phyloP scores from a whole-genome alignment of 495 filamentous ascomycete species.

The Beverwykella pulmonaria region DNA sequence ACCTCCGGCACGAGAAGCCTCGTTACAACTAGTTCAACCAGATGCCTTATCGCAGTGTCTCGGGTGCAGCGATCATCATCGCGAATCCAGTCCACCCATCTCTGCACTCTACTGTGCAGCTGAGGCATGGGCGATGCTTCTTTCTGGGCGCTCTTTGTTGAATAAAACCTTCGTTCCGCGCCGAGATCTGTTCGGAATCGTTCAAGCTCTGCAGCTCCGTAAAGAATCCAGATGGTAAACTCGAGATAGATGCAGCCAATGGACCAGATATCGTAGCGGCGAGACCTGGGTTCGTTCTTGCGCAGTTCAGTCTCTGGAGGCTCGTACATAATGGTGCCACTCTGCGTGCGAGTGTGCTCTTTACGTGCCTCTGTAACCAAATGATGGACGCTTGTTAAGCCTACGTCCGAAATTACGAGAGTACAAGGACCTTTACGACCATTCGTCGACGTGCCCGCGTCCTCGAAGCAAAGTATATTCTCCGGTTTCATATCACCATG shows the following conservation, averaged over 20 bases:
- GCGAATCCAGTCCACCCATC: too few relatives aligned
- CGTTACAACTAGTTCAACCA: too few relatives aligned
- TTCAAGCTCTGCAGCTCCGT: conserved; percentile 35
- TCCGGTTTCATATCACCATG: too few relatives aligned
- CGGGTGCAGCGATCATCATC: too few relatives aligned
- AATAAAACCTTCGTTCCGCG: conserved; percentile 1
- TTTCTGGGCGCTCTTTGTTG: neutral
- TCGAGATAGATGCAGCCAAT: conserved; percentile 48
- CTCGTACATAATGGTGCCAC: conserved; percentile 36
- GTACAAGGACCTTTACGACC: neutral
- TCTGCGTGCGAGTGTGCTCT: conserved; percentile 11
- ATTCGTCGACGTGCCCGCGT: neutral
- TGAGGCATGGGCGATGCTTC: too few relatives aligned
- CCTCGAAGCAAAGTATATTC: conserved; percentile 11
- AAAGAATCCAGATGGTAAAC: conserved; percentile 46
- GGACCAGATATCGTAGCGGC: conserved; percentile 48
- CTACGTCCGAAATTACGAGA: conserved; percentile 42
- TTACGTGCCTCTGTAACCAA: conserved; percentile 19
- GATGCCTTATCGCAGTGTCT: too few relatives aligned
- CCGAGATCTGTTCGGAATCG: conserved; percentile 24
- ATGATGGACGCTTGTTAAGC: conserved; percentile 38
- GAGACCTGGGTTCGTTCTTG: conserved; percentile 27
- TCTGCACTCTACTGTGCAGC: too few relatives aligned
- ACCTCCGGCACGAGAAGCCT: too few relatives aligned
- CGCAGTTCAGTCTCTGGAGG: conserved; percentile 38